Conservation (phyloP, 2,329 filamentous ascomycete species). For the Podosphaera xanthii region DNA sequence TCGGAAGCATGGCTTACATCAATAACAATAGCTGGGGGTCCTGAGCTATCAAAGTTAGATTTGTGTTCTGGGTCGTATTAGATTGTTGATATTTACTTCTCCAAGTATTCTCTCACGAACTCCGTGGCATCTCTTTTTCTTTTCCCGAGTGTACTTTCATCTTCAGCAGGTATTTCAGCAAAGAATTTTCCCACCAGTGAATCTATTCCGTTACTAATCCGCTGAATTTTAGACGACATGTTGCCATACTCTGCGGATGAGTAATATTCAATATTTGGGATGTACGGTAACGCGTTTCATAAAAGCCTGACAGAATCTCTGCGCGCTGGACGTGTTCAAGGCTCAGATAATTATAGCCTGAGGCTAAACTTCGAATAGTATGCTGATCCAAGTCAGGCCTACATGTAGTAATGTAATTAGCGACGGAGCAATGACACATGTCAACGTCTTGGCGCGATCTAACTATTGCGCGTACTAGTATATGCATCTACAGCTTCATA, state of each 20-base stretch:
- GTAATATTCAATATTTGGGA: not conserved
- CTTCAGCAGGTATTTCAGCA: conserved; percentile 39
- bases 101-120: conserved; percentile 24
- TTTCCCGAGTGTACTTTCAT: conserved; percentile 43
- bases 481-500: too few species aligned
- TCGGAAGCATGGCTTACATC: conserved; percentile 77
- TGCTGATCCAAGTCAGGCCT: too few species aligned
- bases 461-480: not conserved
- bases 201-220: conserved; percentile 58
- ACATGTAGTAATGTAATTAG: too few species aligned
- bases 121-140: conserved; percentile 40
- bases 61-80: not conserved
- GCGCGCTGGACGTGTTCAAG: too few species aligned
- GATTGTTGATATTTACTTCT: conserved; percentile 13
- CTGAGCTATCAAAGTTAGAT: conserved; percentile 9
- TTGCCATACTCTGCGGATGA: conserved; percentile 9
- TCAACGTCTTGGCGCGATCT: conserved; percentile 1
- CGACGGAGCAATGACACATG: too few species aligned
- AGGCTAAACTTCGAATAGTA: too few species aligned
- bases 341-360: too few species aligned
- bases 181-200: conserved; percentile 56
- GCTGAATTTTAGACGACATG: conserved; percentile 23
- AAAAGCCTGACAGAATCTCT: too few species aligned
- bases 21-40: conserved; percentile 15
- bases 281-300: too few species aligned